A percentile compares a stretch with the other conserved stretches of the same genome.
Conservation (phyloP, 2,329 filamentous ascomycete genomes). For the Trichoderma cornu-damae region DNA sequence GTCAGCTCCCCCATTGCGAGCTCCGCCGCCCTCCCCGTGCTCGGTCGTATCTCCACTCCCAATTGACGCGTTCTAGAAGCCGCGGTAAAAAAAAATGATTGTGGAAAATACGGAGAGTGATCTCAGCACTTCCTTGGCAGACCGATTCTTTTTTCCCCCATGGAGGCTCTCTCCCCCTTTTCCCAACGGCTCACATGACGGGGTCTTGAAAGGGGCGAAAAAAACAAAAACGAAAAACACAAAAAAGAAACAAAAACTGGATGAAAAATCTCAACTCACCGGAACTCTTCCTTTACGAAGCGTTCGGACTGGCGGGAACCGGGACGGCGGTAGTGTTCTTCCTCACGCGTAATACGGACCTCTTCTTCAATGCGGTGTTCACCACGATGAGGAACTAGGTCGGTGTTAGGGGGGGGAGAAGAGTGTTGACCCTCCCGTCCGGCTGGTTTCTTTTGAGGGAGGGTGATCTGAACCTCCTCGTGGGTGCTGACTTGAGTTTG, state of each 20-base stretch:
- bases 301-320: slow-evolving; percentile 54
- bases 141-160: not conserved
- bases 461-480: slow-evolving; percentile 85
- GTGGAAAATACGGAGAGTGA: slow-evolving; percentile 8
- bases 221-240: not conserved
- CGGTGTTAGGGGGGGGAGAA: slow-evolving; percentile 56
- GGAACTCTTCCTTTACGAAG: slow-evolving; percentile 46
- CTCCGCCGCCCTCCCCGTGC: slow-evolving; percentile 12
- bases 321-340: slow-evolving; percentile 71
- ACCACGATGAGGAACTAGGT: slow-evolving; percentile 55
- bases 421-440: slow-evolving; percentile 97
- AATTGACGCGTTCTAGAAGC: slow-evolving; percentile 17
- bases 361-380: slow-evolving; percentile 72
- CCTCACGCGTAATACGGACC: slow-evolving; percentile 72
- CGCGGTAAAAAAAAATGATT: slow-evolving; percentile 9
- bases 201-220: not conserved
- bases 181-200: not conserved
- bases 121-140: slow-evolving; percentile 2
- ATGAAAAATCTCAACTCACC: slow-evolving; percentile 39
- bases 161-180: not conserved
- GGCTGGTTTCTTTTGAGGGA: slow-evolving; percentile 67
- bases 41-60: slow-evolving; percentile 2
- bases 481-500: slow-evolving; percentile 55
- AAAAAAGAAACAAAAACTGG: not conserved
- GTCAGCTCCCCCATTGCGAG: slow-evolving; percentile 15